Conservation (phyloP, 768 basidiomycete species). For the Lanmaoa pseudosensibilis region DNA sequence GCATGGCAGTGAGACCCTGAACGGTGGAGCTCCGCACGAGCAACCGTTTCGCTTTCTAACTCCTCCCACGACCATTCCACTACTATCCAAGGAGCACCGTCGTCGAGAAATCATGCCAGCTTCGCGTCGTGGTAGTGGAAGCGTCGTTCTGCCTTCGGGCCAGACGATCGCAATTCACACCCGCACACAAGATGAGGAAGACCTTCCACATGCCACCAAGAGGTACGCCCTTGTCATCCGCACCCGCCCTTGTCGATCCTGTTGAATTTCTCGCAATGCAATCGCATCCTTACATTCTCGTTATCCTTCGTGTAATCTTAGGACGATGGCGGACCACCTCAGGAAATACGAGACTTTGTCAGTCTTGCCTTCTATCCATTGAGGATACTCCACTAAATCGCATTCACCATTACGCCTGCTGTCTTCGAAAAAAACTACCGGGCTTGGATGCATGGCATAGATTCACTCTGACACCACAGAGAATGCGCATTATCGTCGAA, state of each 20-base stretch:
- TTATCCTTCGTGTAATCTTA: conserved; percentile 27
- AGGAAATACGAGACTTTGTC: conserved; percentile 86
- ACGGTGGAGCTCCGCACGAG: conserved; percentile 18
- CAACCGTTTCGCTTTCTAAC: conserved; percentile 4
- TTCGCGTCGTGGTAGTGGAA: conserved; percentile 79
- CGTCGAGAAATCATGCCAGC: conserved; percentile 49
- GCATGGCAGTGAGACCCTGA: not conserved
- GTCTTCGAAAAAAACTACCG: not conserved
- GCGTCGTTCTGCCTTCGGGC: conserved; percentile 67
- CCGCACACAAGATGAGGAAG: conserved; percentile 82
- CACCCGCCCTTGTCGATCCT: not conserved
- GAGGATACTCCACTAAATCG: conserved; percentile 1
- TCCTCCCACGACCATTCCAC: conserved; percentile 19
- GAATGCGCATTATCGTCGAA: conserved; percentile 97
- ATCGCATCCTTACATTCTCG: conserved; percentile 6
- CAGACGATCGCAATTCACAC: conserved; percentile 85
- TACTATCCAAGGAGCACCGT: not conserved
- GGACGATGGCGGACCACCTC: conserved; percentile 93
- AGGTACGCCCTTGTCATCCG: conserved; percentile 49
- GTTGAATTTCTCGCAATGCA: not conserved
- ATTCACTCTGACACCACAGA: conserved; percentile 83
- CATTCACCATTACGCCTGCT: not conserved
- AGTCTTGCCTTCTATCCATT: conserved; percentile 36
- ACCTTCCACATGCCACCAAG: conserved; percentile 92
- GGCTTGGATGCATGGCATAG: conserved; percentile 35